A percentile compares a stretch with the other conserved stretches of the same genome.
Evolutionary conservation across 352 stramenopile genomes (phyloP).

Genomic region (Peronospora farinosa): DNA sequence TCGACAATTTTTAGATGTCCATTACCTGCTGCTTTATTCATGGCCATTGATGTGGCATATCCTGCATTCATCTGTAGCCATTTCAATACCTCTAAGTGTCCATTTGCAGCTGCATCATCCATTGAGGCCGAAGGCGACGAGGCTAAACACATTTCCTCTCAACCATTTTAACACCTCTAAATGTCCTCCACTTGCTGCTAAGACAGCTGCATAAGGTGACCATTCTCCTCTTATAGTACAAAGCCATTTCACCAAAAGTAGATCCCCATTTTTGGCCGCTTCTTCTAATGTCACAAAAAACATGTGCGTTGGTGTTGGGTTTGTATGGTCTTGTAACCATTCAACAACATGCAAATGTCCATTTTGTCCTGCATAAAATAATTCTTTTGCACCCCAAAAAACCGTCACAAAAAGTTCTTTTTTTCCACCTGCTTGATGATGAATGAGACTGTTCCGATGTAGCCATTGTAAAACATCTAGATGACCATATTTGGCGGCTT

Average conservation of each 20-base stretch:
- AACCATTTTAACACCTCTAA: constrained; percentile 33
- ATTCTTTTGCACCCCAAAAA: constrained; percentile 33
- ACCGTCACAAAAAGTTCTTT: constrained; percentile 6
- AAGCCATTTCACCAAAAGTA: constrained; percentile 33
- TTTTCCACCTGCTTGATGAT: constrained; percentile 6
- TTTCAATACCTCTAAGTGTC: constrained; percentile 18
- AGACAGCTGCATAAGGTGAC: constrained; percentile 28
- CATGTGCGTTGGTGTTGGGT: constrained; percentile 32
- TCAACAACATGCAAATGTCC: constrained; percentile 30
- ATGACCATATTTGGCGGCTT: constrained; percentile 28
- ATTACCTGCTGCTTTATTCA: constrained; percentile 31
- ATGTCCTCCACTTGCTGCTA: constrained; percentile 29
- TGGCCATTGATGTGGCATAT: constrained; percentile 14
- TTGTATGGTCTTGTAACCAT: constrained; percentile 34
- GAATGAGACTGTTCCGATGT: constrained; percentile 4
- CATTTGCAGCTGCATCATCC: constrained; percentile 27
- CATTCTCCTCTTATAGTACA: constrained; percentile 29
- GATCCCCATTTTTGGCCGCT: constrained; percentile 30
- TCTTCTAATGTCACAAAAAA: constrained; percentile 40
- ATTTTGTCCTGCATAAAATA: constrained; percentile 33
- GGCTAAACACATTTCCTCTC: constrained; percentile 20
- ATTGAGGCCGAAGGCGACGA: constrained; percentile 23
- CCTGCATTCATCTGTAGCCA: constrained; percentile 26
- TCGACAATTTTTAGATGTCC: constrained; percentile 25
- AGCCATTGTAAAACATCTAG: constrained; percentile 38